Evolutionary conservation across 371 early-diverging fungal genomes (phyloP).

Genomic region (Nematocida minor): DNA sequence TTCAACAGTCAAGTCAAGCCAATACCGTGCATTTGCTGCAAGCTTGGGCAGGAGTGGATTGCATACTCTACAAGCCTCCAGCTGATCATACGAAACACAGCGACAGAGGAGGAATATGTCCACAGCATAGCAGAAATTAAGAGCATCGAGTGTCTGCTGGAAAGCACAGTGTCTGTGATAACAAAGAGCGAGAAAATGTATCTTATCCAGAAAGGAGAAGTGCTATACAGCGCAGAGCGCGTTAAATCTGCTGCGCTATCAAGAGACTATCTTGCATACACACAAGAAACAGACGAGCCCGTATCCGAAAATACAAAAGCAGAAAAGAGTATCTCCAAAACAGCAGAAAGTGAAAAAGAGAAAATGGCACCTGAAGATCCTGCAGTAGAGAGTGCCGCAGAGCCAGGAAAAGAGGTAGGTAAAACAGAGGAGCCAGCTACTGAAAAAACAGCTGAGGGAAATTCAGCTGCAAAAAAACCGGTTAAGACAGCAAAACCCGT

Average conservation of each 20-base stretch:
- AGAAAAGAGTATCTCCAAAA: background rate
- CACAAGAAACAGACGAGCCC: slow-evolving; percentile 19
- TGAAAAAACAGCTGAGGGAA: background rate
- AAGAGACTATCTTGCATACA: slow-evolving; percentile 41
- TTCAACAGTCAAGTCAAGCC: slow-evolving; percentile 47
- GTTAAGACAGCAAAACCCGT: slow-evolving; percentile 1
- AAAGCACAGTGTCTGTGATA: slow-evolving; percentile 39
- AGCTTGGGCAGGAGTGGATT: slow-evolving; percentile 39
- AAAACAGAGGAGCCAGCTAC: background rate
- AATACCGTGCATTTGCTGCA: slow-evolving; percentile 43
- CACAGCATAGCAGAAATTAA: slow-evolving; percentile 32
- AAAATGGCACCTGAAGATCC: background rate
- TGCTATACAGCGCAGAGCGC: background rate
- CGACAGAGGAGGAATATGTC: background rate
- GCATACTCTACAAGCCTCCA: slow-evolving; percentile 13
- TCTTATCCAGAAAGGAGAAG: slow-evolving; percentile 7
- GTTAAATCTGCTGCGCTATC: slow-evolving; percentile 42
- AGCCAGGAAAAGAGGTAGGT: background rate
- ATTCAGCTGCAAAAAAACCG: background rate
- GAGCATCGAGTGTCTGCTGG: slow-evolving; percentile 53
- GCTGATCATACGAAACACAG: slow-evolving; percentile 39
- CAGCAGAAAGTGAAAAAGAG: background rate
- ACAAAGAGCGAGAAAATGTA: slow-evolving; percentile 22
- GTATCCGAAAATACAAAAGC: background rate
- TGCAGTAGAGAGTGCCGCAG: background rate